Conservation (phyloP, 768 basidiomycete genomes). For the Tylopilus sp. region DNA sequence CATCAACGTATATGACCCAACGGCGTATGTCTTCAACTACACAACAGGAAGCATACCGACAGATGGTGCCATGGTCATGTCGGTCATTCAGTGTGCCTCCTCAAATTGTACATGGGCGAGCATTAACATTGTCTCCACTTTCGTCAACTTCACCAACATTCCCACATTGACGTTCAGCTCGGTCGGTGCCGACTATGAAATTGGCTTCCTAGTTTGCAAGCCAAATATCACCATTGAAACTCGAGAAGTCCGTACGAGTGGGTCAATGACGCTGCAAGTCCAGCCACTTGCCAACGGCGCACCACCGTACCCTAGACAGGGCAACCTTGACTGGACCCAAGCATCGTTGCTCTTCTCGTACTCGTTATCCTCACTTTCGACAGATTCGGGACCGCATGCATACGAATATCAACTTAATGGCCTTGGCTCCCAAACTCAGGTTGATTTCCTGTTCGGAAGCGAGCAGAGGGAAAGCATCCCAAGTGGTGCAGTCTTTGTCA, state of each 20-base stretch:
- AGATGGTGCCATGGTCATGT: slow-evolving; percentile 16
- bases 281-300: neutral
- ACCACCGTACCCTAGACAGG: slow-evolving; percentile 6
- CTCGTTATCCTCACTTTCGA: slow-evolving; percentile 7
- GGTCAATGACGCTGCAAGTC: slow-evolving; percentile 10
- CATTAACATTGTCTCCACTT: slow-evolving; percentile 9
- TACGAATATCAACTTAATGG: slow-evolving; percentile 5
- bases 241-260: slow-evolving; percentile 18
- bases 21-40: slow-evolving; percentile 10
- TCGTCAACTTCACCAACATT: slow-evolving; percentile 11
- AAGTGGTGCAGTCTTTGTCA: neutral
- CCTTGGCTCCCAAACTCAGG: slow-evolving; percentile 13
- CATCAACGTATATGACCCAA: slow-evolving; percentile 16
- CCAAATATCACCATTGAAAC: slow-evolving; percentile 22
- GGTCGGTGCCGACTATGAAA: slow-evolving; percentile 14
- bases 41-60: slow-evolving; percentile 15
- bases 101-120: slow-evolving; percentile 5
- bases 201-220: slow-evolving; percentile 22
- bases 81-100: slow-evolving; percentile 13
- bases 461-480: slow-evolving; percentile 5
- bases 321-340: slow-evolving; percentile 17
- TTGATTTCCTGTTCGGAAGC: slow-evolving; percentile 7
- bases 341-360: slow-evolving; percentile 9
- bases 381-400: slow-evolving; percentile 7
- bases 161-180: slow-evolving; percentile 11